Evolutionary conservation across 1,284 basidiomycete species (phyloP), one percentile per base, ranked within the genome.

Genomic region (Pseudozyma flocculosa): DNA sequence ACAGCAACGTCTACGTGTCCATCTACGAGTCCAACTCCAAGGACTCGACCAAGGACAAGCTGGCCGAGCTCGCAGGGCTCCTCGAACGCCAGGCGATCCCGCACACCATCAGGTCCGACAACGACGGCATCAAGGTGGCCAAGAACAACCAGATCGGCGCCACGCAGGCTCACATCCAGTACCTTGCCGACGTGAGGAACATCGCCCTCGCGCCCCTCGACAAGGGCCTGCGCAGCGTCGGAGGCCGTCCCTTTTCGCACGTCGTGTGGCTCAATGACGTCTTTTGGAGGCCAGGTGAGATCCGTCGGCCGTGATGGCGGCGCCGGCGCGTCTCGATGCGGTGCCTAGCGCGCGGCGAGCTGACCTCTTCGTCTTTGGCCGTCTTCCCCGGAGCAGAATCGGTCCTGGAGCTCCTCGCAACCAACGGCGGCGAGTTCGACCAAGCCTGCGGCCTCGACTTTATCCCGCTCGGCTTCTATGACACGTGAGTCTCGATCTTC

Each of bases 361-460:
- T n/a, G n/a, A n/a, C n/a, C n/a, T n/a, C n/a, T n/a, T n/a, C n/a
- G n/a, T n/a, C n/a, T n/a, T n/a, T n/a, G n/a, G n/a, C n/a, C n/a
- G n/a, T n/a, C n/a, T n/a, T n/a, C n/a, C n/a, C n/a, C n/a, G n/a
- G n/a, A n/a, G 23, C 47, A 24, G 44, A 39, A 14, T 34, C 48
- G 29, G 71, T 83, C 11, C 66, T 83, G 39, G 79, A 83, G 41
- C 79, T 85, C 13, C 70, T 85, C 41, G 76, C 79, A 23, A 84
- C 84, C 7, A 77, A 78, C 40, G 72, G 79, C 18, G 82, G 82
- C 13, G 68, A 78, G 14, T 85, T 82, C 59, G 85, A 85, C 60
- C 82, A 85, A 72, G 84, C 79, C 8, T 85, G 84, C 50, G 84
- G 80, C 14, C 74, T 84, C 62, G 84, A 85, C 76, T 82, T 82